Percentiles rank a stretch among this genome's conserved stretches.
These are phyloP conservation scores for Cunninghamia lanceolata DNA, from an alignment of 75 land plant genomes.

Conservation along the genomic window DNA sequence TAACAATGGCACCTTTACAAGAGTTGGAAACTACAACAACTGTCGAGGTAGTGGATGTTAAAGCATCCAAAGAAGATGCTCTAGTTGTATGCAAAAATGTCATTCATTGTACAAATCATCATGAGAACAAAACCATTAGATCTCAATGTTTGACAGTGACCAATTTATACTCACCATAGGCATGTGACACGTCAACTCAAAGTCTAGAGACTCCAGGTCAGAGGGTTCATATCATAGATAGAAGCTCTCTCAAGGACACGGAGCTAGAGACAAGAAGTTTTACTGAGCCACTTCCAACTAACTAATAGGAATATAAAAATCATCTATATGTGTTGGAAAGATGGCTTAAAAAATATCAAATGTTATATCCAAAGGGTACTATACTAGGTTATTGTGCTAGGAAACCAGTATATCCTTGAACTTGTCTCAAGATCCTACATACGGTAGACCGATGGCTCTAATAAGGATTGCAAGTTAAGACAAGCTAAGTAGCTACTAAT, in stretches of 20 bases:
- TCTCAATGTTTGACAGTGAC: background rate
- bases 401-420: constrained; percentile 84
- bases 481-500: constrained; percentile 68
- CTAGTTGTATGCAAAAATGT: background rate
- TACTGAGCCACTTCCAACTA: constrained; percentile 98
- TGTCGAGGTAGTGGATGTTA: constrained; percentile 26
- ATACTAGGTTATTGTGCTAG: constrained; percentile 85
- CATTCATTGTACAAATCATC: background rate
- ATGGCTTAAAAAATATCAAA: constrained; percentile 86
- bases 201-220: background rate
- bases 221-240: background rate
- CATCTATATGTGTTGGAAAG: constrained; percentile 93
- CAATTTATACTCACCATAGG: background rate
- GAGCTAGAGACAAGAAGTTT: constrained; percentile 77
- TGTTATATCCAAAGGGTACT: constrained; percentile 87
- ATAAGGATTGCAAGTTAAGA: constrained; percentile 77
- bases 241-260: constrained; percentile 91
- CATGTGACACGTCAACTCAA: background rate
- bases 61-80: background rate
- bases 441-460: constrained; percentile 79
- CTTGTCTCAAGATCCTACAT: constrained; percentile 77
- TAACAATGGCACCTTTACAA: constrained; percentile 68
- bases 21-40: constrained; percentile 64
- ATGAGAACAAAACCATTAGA: background rate
- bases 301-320: constrained; percentile 91